These are phyloP conservation scores for Monosporozyma siamensis DNA, from an alignment of 805 yeast species.

Conservation along the genomic window DNA sequence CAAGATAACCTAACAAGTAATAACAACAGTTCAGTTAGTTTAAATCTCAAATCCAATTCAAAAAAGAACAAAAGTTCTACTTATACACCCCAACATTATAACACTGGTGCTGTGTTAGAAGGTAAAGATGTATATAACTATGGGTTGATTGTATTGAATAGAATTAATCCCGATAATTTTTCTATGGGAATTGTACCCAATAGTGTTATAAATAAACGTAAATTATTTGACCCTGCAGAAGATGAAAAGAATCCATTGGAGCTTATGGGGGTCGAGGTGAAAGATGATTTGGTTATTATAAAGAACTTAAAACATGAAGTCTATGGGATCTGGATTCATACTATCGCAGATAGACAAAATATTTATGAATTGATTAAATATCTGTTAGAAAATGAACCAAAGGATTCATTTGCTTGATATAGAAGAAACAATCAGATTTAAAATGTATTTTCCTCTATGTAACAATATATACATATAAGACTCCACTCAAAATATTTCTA, in stretches of 20 bases:
- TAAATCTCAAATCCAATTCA: not conserved
- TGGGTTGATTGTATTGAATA: conserved; percentile 61
- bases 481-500: not conserved
- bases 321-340: conserved; percentile 72
- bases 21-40: not conserved
- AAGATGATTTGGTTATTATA: conserved; percentile 61
- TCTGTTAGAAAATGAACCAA: conserved; percentile 27
- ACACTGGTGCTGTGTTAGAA: conserved; percentile 14
- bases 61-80: not conserved
- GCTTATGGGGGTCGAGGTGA: conserved; percentile 56
- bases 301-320: conserved; percentile 60
- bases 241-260: conserved; percentile 27
- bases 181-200: conserved; percentile 60
- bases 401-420: conserved; percentile 26
- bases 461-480: not conserved
- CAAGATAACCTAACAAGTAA: not conserved
- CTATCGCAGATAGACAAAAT: conserved; percentile 54
- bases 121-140: conserved; percentile 43
- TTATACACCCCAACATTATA: conserved; percentile 2
- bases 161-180: conserved; percentile 60
- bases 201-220: conserved; percentile 36
- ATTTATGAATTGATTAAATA: conserved; percentile 39
- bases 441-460: not conserved
- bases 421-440: too few relatives aligned
- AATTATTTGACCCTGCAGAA: conserved; percentile 28